A percentile compares a stretch with the other conserved stretches of the same genome.
Evolutionary conservation across 2,329 filamentous ascomycete species (phyloP).

Genomic region (Alternaria hordeiaustralica): DNA sequence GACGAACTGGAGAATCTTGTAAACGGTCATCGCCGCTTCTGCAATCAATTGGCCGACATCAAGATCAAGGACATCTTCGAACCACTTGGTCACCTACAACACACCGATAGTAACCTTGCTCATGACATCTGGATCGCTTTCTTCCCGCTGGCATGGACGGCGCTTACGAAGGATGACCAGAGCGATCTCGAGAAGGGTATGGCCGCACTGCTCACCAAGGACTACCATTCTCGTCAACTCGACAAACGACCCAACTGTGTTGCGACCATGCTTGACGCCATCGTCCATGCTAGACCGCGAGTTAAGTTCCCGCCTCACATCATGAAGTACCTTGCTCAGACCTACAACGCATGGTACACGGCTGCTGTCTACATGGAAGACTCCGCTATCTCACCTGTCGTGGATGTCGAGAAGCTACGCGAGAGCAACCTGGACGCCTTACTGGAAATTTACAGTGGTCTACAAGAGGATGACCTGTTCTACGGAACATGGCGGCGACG

Average conservation of each 20-base stretch:
- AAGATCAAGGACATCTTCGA: conserved; percentile 88
- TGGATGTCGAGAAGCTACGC: conserved; percentile 81
- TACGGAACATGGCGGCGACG: conserved; percentile 96
- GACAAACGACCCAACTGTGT: conserved; percentile 96
- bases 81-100: conserved; percentile 88
- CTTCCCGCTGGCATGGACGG: conserved; percentile 94
- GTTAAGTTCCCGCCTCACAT: conserved; percentile 96
- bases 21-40: conserved; percentile 79
- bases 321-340: conserved; percentile 91
- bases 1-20: conserved; percentile 83
- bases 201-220: conserved; percentile 88
- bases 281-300: conserved; percentile 80
- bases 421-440: conserved; percentile 96
- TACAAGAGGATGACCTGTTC: conserved; percentile 96
- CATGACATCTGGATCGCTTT: conserved; percentile 89
- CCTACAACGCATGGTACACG: conserved; percentile 98
- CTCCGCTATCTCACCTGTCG: conserved; percentile 79
- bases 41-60: conserved; percentile 81
- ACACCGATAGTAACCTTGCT: conserved; percentile 80
- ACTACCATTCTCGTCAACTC: conserved; percentile 92
- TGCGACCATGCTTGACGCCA: conserved; percentile 87
- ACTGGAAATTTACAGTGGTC: conserved; percentile 86
- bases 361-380: conserved; percentile 89
- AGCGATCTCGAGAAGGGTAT: conserved; percentile 89
- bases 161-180: conserved; percentile 84